These are phyloP conservation scores for Macroventuria anomochaeta DNA, from an alignment of 2,329 filamentous ascomycete genomes.

Conservation along the genomic window DNA sequence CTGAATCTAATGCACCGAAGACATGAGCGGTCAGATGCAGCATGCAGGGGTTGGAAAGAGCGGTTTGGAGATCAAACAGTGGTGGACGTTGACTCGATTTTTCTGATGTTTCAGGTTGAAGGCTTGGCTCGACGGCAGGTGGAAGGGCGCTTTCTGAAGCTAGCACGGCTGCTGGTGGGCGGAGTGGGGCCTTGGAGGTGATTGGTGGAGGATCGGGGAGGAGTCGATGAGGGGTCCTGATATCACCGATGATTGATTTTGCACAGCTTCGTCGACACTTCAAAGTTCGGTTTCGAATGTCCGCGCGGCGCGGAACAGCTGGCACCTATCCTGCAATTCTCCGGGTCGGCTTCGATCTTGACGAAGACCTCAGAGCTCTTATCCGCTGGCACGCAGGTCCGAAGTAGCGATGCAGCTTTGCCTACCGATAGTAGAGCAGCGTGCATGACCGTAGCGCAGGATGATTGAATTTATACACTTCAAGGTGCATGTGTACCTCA, in stretches of 20 bases:
- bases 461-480: neutral
- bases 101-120: constrained; percentile 17
- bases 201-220: constrained; percentile 2
- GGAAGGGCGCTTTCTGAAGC: neutral
- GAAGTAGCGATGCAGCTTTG: neutral
- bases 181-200: neutral
- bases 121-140: constrained; percentile 9
- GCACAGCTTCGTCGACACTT: neutral
- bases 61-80: constrained; percentile 16
- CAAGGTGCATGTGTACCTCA: neutral
- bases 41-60: constrained; percentile 14
- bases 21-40: constrained; percentile 7
- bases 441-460: constrained; percentile 3
- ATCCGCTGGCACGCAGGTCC: neutral
- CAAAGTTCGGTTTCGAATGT: neutral
- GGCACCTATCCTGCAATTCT: neutral
- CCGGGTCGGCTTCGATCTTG: neutral
- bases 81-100: constrained; percentile 13
- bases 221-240: constrained; percentile 12
- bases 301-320: neutral
- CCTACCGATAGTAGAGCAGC: constrained; percentile 2
- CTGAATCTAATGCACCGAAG: neutral
- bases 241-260: constrained; percentile 4
- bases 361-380: neutral
- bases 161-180: constrained; percentile 5